phyloP scores from a whole-genome alignment of 139 green algal species.

The Coelastrella sp. region DNA sequence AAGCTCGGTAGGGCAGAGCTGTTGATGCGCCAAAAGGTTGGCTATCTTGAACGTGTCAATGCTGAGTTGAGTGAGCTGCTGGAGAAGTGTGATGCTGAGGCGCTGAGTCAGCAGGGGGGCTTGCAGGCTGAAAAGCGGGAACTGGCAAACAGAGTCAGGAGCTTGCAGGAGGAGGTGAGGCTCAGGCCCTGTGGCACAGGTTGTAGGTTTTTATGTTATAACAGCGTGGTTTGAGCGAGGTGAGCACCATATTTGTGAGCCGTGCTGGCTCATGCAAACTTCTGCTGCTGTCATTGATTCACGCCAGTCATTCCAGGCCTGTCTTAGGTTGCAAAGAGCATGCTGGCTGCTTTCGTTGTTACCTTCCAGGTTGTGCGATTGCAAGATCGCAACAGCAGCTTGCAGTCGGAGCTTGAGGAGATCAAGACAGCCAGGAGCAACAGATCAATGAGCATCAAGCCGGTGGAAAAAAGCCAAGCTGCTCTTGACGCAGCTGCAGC shows the following conservation, averaged over 20 bases:
- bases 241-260: too few relatives aligned
- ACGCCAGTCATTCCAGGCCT: too few relatives aligned
- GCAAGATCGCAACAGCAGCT: slow-evolving; percentile 59
- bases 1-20: slow-evolving; percentile 59
- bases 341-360: not conserved
- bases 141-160: slow-evolving; percentile 38
- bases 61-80: slow-evolving; percentile 75
- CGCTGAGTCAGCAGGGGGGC: slow-evolving; percentile 41
- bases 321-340: too few relatives aligned
- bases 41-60: slow-evolving; percentile 74
- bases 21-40: slow-evolving; percentile 68
- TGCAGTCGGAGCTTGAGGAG: slow-evolving; percentile 56
- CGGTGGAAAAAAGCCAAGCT: not conserved
- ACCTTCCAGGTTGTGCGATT: slow-evolving; percentile 50
- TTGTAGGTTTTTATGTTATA: too few relatives aligned
- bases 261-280: too few relatives aligned
- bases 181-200: too few relatives aligned
- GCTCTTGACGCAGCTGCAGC: not conserved
- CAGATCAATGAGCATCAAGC: not conserved
- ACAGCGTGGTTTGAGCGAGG: too few relatives aligned
- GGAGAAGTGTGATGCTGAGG: slow-evolving; percentile 56
- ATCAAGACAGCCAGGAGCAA: slow-evolving; percentile 33
- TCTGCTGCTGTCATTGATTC: too few relatives aligned
- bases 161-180: slow-evolving; percentile 50
- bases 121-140: slow-evolving; percentile 64